phyloP scores from a whole-genome alignment of 306 rosid genomes.

The Vigna trinervia region DNA sequence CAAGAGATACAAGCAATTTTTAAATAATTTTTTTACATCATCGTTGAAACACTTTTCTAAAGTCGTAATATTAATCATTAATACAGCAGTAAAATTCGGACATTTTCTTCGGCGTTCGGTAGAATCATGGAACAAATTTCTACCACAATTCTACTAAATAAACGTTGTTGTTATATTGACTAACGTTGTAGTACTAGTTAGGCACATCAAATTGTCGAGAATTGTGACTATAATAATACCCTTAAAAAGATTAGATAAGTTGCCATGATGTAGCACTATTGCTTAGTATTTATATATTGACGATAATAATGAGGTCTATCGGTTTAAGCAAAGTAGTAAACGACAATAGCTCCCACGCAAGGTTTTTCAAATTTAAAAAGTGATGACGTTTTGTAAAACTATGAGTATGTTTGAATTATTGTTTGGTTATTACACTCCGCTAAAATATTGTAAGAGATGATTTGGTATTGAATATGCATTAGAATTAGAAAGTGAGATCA shows the following conservation, averaged over 20 bases:
- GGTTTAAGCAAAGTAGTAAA: neutral
- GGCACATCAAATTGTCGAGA: neutral
- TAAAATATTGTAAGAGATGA: too few relatives aligned
- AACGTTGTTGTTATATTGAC: neutral
- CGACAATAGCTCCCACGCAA: neutral
- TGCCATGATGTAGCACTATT: neutral
- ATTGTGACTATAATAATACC: neutral
- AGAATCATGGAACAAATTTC: neutral
- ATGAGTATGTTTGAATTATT: too few relatives aligned
- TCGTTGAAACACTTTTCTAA: conserved; percentile 6
- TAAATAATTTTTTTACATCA: neutral
- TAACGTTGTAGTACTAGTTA: neutral
- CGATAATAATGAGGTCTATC: neutral
- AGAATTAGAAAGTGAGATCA: too few relatives aligned
- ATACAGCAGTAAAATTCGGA: neutral
- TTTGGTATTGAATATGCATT: too few relatives aligned
- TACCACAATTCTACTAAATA: neutral
- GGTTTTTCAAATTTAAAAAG: too few relatives aligned
- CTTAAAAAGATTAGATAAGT: neutral
- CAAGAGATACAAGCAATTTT: too few relatives aligned
- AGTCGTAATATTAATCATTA: neutral
- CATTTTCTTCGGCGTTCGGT: conserved; percentile 1
- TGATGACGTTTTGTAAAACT: too few relatives aligned
- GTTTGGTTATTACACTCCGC: too few relatives aligned
- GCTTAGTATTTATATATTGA: neutral